These are phyloP conservation scores for Aleurites moluccanus DNA, from an alignment of 441 rosid species.

Conservation along the genomic window DNA sequence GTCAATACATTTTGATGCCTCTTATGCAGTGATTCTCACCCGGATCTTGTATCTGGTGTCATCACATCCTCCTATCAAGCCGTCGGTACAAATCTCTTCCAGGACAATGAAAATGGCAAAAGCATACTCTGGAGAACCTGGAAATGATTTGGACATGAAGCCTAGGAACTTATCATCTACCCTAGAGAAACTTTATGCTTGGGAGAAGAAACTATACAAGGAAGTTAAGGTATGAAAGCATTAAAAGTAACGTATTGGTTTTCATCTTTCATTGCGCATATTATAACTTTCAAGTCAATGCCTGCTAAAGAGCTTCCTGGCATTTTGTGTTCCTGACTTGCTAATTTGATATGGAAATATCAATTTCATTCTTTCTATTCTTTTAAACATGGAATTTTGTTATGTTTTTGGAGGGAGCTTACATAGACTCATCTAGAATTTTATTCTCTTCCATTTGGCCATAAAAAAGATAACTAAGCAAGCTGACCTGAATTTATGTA, in stretches of 20 bases:
- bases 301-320: background rate
- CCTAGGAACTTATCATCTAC: conserved; percentile 68
- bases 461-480: background rate
- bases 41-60: conserved; percentile 65
- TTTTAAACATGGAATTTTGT: background rate
- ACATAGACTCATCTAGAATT: background rate
- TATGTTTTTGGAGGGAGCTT: background rate
- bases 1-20: conserved; percentile 22
- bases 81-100: conserved; percentile 47
- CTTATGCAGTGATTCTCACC: conserved; percentile 62
- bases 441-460: background rate
- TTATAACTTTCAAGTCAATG: background rate
- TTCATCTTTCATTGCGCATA: background rate
- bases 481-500: background rate
- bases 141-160: conserved; percentile 36
- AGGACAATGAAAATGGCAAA: conserved; percentile 64
- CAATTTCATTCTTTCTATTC: background rate
- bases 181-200: conserved; percentile 65
- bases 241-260: conserved; percentile 8
- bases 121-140: conserved; percentile 50
- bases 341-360: conserved; percentile 11
- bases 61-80: conserved; percentile 42
- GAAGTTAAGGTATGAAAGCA: conserved; percentile 69
- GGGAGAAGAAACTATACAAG: conserved; percentile 91
- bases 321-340: background rate